phyloP scores from a whole-genome alignment of 2,329 filamentous ascomycete genomes.

The Fusarium oxysporum region DNA sequence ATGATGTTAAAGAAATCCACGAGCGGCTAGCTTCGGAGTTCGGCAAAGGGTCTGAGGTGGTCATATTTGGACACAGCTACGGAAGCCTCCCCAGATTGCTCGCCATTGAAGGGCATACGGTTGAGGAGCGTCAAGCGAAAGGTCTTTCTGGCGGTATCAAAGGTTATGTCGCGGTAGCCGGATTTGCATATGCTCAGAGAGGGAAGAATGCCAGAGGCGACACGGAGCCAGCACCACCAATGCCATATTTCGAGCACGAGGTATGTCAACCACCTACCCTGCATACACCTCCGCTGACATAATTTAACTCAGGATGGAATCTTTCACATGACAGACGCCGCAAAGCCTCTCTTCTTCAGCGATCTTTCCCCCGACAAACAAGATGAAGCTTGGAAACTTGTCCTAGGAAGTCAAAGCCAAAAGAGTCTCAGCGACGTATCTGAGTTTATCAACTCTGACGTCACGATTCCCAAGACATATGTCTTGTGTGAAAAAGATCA shows the following conservation, averaged over 20 bases:
- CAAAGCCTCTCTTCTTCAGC: neutral
- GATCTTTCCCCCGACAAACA: accelerated
- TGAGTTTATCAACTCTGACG: neutral
- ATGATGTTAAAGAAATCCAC: neutral
- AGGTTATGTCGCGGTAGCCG: neutral
- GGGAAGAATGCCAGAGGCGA: neutral
- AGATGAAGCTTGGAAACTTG: neutral
- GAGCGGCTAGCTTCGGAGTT: accelerated
- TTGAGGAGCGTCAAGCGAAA: neutral
- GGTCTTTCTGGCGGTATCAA: neutral
- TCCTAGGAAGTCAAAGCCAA: neutral
- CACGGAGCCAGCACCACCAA: neutral
- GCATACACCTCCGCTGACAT: accelerated
- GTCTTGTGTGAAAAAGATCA: neutral
- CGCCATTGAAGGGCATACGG: accelerated
- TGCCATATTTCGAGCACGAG: neutral
- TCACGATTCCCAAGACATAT: neutral
- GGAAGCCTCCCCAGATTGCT: neutral
- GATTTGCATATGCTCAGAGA: neutral
- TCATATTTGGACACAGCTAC: conserved; percentile 2
- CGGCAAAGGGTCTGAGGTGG: neutral
- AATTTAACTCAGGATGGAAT: neutral
- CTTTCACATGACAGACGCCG: neutral
- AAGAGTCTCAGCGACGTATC: neutral
- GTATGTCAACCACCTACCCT: neutral